phyloP scores from a whole-genome alignment of 2,329 filamentous ascomycete genomes.

The Xylaria sp. region DNA sequence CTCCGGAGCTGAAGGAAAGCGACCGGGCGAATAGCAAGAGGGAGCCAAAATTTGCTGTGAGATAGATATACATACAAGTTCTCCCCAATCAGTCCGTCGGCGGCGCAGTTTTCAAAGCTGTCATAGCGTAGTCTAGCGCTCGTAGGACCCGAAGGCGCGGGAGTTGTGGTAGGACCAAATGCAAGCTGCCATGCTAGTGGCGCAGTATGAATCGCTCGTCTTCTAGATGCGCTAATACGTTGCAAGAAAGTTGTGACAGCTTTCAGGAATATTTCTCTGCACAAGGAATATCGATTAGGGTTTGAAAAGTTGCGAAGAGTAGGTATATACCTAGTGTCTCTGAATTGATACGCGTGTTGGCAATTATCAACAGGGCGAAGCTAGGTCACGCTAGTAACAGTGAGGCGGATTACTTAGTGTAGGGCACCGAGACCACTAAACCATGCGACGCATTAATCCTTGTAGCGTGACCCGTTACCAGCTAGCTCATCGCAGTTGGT shows the following conservation, averaged over 20 bases:
- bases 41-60: too few relatives aligned
- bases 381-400: neutral
- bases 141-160: neutral
- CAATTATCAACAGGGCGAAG: neutral
- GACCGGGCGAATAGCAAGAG: too few relatives aligned
- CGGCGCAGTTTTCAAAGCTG: too few relatives aligned
- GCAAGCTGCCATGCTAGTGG: neutral
- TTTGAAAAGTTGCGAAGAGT: neutral
- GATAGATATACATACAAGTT: too few relatives aligned
- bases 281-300: neutral
- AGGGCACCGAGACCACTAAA: neutral
- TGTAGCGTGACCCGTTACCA: neutral
- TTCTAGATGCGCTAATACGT: neutral
- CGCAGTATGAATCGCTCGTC: neutral
- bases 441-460: neutral
- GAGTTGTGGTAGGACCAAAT: neutral
- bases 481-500: neutral
- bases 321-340: neutral
- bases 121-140: too few relatives aligned
- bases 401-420: neutral
- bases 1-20: too few relatives aligned
- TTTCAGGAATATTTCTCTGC: neutral
- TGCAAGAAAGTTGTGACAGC: neutral
- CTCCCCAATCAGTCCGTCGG: too few relatives aligned
- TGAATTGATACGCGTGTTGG: too few relatives aligned